Percentiles rank a stretch among this genome's conserved stretches.
These are phyloP conservation scores for Boletus eberwhitei DNA, from an alignment of 768 basidiomycete genomes.

Conservation along the genomic window DNA sequence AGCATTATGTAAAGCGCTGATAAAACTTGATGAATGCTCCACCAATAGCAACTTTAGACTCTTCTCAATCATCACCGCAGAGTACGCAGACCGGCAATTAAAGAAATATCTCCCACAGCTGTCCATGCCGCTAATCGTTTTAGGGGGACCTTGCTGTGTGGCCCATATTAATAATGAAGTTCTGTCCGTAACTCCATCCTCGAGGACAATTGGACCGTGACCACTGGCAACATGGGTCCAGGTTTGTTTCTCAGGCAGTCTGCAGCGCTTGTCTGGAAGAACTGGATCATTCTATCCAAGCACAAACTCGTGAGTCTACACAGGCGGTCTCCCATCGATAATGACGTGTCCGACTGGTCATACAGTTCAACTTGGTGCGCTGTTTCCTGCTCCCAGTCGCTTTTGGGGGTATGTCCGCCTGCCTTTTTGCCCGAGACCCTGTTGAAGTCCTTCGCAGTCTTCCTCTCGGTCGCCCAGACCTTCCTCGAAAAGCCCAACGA, in stretches of 20 bases:
- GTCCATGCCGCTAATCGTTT: background rate
- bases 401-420: slow-evolving; percentile 41
- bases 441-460: slow-evolving; percentile 32
- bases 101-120: background rate
- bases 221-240: slow-evolving; percentile 13
- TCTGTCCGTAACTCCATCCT: background rate
- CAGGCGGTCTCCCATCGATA: background rate
- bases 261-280: slow-evolving; percentile 61
- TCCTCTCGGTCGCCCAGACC: slow-evolving; percentile 60
- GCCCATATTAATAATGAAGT: background rate
- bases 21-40: background rate
- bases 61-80: background rate
- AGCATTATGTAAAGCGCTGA: too few species aligned
- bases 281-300: slow-evolving; percentile 68
- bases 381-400: slow-evolving; percentile 63
- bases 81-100: background rate
- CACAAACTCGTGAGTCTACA: slow-evolving; percentile 54
- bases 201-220: background rate
- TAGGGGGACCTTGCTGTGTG: background rate
- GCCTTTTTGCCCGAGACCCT: background rate
- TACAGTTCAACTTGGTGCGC: slow-evolving; percentile 55
- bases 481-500: slow-evolving; percentile 58
- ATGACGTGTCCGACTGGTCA: background rate
- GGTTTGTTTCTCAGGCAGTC: slow-evolving; percentile 60
- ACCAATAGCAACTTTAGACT: background rate